A percentile compares a stretch with the other conserved stretches of the same genome.
These are phyloP conservation scores for Phytophthora melonis DNA, from an alignment of 352 stramenopile species.

Conservation along the genomic window DNA sequence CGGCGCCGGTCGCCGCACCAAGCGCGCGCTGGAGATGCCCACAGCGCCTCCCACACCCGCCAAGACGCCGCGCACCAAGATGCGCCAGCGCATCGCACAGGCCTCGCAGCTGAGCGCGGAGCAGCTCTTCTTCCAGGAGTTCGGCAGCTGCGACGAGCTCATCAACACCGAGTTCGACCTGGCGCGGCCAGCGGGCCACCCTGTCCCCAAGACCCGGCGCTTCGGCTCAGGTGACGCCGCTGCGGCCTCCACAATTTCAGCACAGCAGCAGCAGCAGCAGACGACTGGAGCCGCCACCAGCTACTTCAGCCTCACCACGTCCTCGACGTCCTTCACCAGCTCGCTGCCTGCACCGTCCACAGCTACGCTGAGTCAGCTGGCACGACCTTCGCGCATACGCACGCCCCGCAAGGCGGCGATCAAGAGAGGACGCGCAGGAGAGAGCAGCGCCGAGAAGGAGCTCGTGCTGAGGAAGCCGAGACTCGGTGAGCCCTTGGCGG, in stretches of 20 bases:
- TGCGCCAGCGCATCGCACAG: slow-evolving; percentile 62
- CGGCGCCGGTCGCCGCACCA: slow-evolving; percentile 27
- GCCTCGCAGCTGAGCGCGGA: slow-evolving; percentile 56
- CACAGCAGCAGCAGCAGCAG: slow-evolving; percentile 28
- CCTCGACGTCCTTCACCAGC: slow-evolving; percentile 41
- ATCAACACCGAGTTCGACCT: slow-evolving; percentile 54
- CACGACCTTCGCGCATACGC: slow-evolving; percentile 50
- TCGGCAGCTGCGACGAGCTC: slow-evolving; percentile 63
- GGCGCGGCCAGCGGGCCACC: slow-evolving; percentile 26
- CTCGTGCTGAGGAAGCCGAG: slow-evolving; percentile 61
- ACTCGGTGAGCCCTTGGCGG: slow-evolving; percentile 34
- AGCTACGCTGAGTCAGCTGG: slow-evolving; percentile 49
- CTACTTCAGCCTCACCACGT: slow-evolving; percentile 21
- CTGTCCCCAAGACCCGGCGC: slow-evolving; percentile 19
- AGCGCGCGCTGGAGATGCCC: slow-evolving; percentile 35
- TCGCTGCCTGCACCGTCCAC: slow-evolving; percentile 33
- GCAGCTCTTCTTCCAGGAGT: slow-evolving; percentile 75
- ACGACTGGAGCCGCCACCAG: slow-evolving; percentile 15
- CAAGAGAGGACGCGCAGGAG: slow-evolving; percentile 59
- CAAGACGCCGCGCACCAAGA: slow-evolving; percentile 43
- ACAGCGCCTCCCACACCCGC: slow-evolving; percentile 9
- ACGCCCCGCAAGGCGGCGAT: slow-evolving; percentile 68
- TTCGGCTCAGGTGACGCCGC: slow-evolving; percentile 1
- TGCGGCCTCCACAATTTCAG: neutral
- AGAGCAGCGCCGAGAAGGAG: slow-evolving; percentile 66